A percentile compares a stretch with the other conserved stretches of the same genome.
phyloP scores from a whole-genome alignment of 2,329 filamentous ascomycete species.

The Neonectria sp. region DNA sequence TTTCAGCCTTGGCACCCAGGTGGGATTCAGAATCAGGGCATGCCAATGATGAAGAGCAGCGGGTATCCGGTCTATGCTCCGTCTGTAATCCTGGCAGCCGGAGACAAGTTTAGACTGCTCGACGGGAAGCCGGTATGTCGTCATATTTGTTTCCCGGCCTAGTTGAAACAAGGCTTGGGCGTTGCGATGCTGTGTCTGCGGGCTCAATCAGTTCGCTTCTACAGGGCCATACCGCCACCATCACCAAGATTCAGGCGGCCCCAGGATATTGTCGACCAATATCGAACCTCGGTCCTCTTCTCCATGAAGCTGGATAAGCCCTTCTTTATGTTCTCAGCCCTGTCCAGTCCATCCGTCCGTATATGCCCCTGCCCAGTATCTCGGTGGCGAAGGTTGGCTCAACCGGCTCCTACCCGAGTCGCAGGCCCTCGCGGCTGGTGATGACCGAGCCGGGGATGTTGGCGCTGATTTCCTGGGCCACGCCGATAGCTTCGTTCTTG shows the following conservation, averaged over 20 bases:
- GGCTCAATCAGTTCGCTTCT: too few species aligned
- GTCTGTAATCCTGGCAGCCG: slow-evolving; percentile 10
- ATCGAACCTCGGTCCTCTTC: slow-evolving; percentile 64
- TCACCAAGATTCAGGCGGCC: slow-evolving; percentile 8
- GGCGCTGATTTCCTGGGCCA: slow-evolving; percentile 73
- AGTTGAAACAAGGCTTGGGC: too few species aligned
- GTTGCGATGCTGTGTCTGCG: too few species aligned
- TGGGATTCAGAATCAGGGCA: slow-evolving; percentile 22
- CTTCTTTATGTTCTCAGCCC: slow-evolving; percentile 81
- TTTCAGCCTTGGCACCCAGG: slow-evolving; percentile 33
- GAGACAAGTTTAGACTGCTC: slow-evolving; percentile 20
- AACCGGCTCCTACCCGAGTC: slow-evolving; percentile 80
- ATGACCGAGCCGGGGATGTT: slow-evolving; percentile 84
- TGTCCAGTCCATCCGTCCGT: slow-evolving; percentile 71
- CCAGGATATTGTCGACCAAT: not conserved
- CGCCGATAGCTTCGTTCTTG: slow-evolving; percentile 70
- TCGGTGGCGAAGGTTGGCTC: slow-evolving; percentile 75
- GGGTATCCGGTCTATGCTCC: slow-evolving; percentile 11
- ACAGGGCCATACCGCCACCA: slow-evolving; percentile 20
- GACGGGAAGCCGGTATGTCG: slow-evolving; percentile 12
- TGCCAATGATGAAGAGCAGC: slow-evolving; percentile 13
- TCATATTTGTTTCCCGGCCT: not conserved
- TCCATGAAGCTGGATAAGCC: slow-evolving; percentile 83
- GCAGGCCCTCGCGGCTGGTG: slow-evolving; percentile 78
- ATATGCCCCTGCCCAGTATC: slow-evolving; percentile 71